Conservation (phyloP, 2,329 filamentous ascomycete genomes). For the Cryphonectria nitschkei region DNA sequence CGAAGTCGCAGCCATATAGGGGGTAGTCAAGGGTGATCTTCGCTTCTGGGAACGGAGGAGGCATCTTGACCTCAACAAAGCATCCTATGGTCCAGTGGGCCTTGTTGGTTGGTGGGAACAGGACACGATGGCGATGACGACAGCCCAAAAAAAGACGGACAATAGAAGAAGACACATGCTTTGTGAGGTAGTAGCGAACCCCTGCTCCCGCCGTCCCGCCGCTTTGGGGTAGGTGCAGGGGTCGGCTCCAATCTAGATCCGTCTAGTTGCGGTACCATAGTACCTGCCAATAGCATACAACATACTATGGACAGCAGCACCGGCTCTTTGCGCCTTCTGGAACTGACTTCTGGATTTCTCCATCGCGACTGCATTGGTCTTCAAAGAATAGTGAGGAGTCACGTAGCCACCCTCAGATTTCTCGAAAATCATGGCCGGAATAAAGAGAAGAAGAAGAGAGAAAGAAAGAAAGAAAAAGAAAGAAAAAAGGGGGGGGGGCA, state of each 20-base stretch:
- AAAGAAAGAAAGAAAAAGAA: too few relatives aligned
- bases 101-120: not conserved
- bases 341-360: not conserved
- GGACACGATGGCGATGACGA: slow-evolving; percentile 14
- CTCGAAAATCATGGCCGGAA: too few relatives aligned
- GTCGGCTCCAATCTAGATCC: not conserved
- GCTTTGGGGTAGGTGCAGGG: slow-evolving; percentile 1
- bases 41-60: slow-evolving; percentile 49
- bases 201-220: not conserved
- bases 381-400: not conserved
- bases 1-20: slow-evolving; percentile 86
- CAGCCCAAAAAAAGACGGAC: not conserved
- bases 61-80: slow-evolving; percentile 31
- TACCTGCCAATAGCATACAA: not conserved
- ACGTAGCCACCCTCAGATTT: not conserved
- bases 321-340: not conserved
- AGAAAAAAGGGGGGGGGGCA: too few relatives aligned
- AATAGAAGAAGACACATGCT: not conserved
- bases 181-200: not conserved
- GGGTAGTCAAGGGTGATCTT: slow-evolving; percentile 78
- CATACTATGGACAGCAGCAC: not conserved
- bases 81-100: slow-evolving; percentile 5
- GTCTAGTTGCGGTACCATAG: not conserved
- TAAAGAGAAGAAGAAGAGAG: too few relatives aligned
- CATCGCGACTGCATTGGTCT: not conserved